Evolutionary conservation across 2,329 filamentous ascomycete genomes (phyloP), one percentile per base, ranked within the genome.

Genomic region (Colletotrichum acutatum): DNA sequence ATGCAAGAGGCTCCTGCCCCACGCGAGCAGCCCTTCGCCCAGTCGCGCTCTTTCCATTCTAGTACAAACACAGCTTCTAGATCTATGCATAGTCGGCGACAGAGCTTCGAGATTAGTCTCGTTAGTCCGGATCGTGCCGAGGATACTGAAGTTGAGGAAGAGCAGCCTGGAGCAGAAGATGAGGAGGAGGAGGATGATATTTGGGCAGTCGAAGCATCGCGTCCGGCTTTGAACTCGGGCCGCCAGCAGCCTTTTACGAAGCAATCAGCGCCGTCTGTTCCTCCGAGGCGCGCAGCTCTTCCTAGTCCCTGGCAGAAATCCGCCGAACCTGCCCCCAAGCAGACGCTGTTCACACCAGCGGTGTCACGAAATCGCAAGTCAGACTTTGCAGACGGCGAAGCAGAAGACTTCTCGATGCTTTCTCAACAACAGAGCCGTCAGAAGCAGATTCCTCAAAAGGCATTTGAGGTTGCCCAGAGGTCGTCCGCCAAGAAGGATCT

Each of bases 201-300:
- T 12, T 91, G 89, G 89, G 89, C 88, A 37, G 77, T 90, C 28
- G 89, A 91, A 77, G 89, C 89, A 12, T 83, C 86, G 66, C 85
- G 89, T 14, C 81, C 79, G 26, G 64, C 75, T 42, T 68, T 61
- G 58, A 56, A 73, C 49, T 57, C 74, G 34, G 19, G 46, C 49
- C 76, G 76, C n/a, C 77, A 81, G 28, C 79, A 78, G 54, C 76
- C 79, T 1, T 82, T 82, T 52, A 79, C 77, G 26, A 79, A 75
- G 59, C 79, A 71, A 32, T 74, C 76, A 11, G 72, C 77, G 4
- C 75, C 75, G n/a, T 66, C 66, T 16, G 46, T 53, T 9, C 49
- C 68, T 5, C 26, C 46, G 14, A 78, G 74, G 53, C 77, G 79
- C 3, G 70, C 76, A n/a, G 73, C 70, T 2, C 75, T 83, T 8